These are phyloP conservation scores for Collybia mongolica DNA, from an alignment of 768 basidiomycete genomes.

Conservation along the genomic window DNA sequence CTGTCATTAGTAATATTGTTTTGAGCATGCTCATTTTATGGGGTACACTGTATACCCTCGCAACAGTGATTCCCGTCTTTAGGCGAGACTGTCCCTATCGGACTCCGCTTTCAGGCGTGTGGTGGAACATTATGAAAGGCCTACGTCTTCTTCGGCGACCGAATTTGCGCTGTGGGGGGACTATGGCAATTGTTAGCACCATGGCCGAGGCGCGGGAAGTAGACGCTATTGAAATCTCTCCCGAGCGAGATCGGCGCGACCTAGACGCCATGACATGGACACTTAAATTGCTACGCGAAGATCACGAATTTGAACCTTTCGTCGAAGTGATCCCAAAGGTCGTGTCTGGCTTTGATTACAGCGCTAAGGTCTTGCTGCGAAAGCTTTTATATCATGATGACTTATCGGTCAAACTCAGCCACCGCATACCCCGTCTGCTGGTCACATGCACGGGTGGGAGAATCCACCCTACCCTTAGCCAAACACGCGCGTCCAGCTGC, in stretches of 20 bases:
- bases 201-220: constrained; percentile 31
- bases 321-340: constrained; percentile 33
- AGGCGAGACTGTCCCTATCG: constrained; percentile 32
- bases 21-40: constrained; percentile 27
- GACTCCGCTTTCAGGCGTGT: constrained; percentile 31
- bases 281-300: constrained; percentile 30
- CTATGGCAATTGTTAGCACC: constrained; percentile 11
- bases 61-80: constrained; percentile 31
- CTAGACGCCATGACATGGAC: constrained; percentile 39
- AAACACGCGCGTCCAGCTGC: constrained; percentile 31
- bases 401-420: constrained; percentile 26
- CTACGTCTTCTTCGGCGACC: constrained; percentile 22
- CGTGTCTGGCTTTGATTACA: constrained; percentile 35
- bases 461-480: constrained; percentile 19
- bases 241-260: constrained; percentile 35
- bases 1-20: constrained; percentile 28
- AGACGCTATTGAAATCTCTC: constrained; percentile 31
- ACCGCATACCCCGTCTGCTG: constrained; percentile 34
- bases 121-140: constrained; percentile 26
- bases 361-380: constrained; percentile 34
- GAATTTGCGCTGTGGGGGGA: constrained; percentile 17
- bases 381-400: constrained; percentile 28
- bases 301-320: constrained; percentile 33
- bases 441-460: constrained; percentile 25
- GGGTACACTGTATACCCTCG: constrained; percentile 24